phyloP scores from a whole-genome alignment of 2,329 filamentous ascomycete genomes.

The Leptographium galeiforme region DNA sequence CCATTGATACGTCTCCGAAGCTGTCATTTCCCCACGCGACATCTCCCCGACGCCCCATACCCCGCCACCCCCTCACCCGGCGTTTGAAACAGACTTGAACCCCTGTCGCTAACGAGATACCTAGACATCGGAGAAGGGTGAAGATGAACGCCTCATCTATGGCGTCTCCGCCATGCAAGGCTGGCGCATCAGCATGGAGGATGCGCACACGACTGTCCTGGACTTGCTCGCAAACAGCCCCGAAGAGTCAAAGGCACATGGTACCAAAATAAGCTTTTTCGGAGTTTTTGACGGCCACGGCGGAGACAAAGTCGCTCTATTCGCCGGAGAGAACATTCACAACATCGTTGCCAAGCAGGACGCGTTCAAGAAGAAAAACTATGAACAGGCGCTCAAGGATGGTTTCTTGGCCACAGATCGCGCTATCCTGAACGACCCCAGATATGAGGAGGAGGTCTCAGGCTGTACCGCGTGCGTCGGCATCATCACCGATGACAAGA shows the following conservation, averaged over 20 bases:
- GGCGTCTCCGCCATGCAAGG: constrained; percentile 98
- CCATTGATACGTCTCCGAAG: neutral
- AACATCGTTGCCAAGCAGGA: constrained; percentile 92
- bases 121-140: constrained; percentile 75
- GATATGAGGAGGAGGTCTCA: constrained; percentile 95
- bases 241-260: constrained; percentile 48
- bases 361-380: constrained; percentile 78
- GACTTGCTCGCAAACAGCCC: constrained; percentile 55
- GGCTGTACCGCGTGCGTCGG: constrained; percentile 92
- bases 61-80: neutral
- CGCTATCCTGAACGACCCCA: constrained; percentile 89
- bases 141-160: constrained; percentile 86
- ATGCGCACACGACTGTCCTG: constrained; percentile 80
- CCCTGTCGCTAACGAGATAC: constrained; percentile 5
- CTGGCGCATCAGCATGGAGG: constrained; percentile 99
- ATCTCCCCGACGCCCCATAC: neutral
- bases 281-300: constrained; percentile 97
- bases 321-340: constrained; percentile 84
- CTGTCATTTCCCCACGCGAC: neutral
- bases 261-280: constrained; percentile 80
- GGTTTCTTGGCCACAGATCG: constrained; percentile 92
- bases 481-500: constrained; percentile 78
- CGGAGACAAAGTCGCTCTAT: constrained; percentile 89
- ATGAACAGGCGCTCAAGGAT: constrained; percentile 93
- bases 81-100: neutral